Evolutionary conservation across 2,329 filamentous ascomycete genomes (phyloP).

Genomic region (Plectosphaerella sp.): DNA sequence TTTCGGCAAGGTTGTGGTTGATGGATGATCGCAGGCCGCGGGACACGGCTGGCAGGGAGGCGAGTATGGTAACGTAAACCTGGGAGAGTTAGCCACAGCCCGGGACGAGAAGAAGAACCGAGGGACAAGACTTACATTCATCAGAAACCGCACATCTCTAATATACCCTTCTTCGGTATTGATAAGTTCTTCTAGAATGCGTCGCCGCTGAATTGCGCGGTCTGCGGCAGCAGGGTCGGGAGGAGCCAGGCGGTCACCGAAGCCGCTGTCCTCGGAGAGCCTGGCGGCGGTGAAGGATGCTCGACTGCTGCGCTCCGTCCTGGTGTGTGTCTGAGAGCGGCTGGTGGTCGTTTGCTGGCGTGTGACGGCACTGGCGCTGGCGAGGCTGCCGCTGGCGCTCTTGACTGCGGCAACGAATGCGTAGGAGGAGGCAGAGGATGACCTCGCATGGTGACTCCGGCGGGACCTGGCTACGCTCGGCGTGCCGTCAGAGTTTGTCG

Average conservation of each 20-base stretch:
- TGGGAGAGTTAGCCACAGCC: slow-evolving; percentile 25
- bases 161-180: slow-evolving; percentile 86
- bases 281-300: slow-evolving; percentile 56
- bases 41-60: slow-evolving; percentile 64
- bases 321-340: slow-evolving; percentile 50
- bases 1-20: slow-evolving; percentile 72
- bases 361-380: slow-evolving; percentile 64
- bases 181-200: slow-evolving; percentile 80
- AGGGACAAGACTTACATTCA: slow-evolving; percentile 58
- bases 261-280: slow-evolving; percentile 60
- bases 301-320: slow-evolving; percentile 58
- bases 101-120: not conserved
- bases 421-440: slow-evolving; percentile 70
- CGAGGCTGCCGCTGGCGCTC: slow-evolving; percentile 74
- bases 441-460: slow-evolving; percentile 43
- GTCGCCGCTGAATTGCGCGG: slow-evolving; percentile 70
- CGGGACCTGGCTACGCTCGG: not conserved
- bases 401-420: slow-evolving; percentile 77
- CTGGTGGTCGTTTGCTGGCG: slow-evolving; percentile 50
- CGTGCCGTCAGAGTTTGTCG: slow-evolving; percentile 14
- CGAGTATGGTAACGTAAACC: slow-evolving; percentile 73
- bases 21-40: slow-evolving; percentile 65
- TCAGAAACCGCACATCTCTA: slow-evolving; percentile 78
- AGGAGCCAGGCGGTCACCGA: slow-evolving; percentile 46
- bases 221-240: slow-evolving; percentile 67